Percentiles rank a stretch among this genome's conserved stretches.
Evolutionary conservation across 2,329 filamentous ascomycete species (phyloP).

Genomic region (Sporothrix brasiliensis): DNA sequence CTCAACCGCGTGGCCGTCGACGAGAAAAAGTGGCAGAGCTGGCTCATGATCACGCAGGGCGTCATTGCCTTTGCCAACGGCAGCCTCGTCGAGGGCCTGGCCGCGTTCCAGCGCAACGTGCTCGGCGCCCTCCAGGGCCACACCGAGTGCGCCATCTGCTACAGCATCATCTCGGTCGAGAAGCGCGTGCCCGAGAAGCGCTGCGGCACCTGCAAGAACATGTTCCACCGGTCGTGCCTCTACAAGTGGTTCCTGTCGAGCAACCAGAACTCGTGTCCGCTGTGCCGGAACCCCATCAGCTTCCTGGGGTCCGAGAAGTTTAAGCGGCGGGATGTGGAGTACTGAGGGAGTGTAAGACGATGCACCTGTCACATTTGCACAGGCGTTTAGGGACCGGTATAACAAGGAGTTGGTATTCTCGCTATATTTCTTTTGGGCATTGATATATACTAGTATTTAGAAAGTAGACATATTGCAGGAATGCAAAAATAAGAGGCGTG

Average conservation of each 20-base stretch:
- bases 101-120: slow-evolving; percentile 84
- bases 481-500: too few species aligned
- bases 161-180: slow-evolving; percentile 87
- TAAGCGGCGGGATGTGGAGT: slow-evolving; percentile 3
- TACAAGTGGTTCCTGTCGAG: slow-evolving; percentile 98
- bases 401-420: not conserved
- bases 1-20: slow-evolving; percentile 83
- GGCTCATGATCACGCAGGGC: slow-evolving; percentile 85
- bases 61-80: slow-evolving; percentile 93
- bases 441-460: too few species aligned
- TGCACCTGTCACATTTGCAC: not conserved
- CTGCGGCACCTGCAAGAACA: slow-evolving; percentile 89
- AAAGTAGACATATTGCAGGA: too few species aligned
- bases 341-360: not conserved
- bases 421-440: too few species aligned
- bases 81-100: slow-evolving; percentile 81
- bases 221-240: slow-evolving; percentile 86
- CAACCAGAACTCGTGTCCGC: slow-evolving; percentile 85
- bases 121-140: slow-evolving; percentile 87
- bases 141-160: slow-evolving; percentile 94
- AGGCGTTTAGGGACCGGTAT: not conserved
- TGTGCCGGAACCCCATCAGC: slow-evolving; percentile 87
- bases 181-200: slow-evolving; percentile 89
- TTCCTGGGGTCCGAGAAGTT: slow-evolving; percentile 44
- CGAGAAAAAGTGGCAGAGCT: slow-evolving; percentile 89